Evolutionary conservation across 352 stramenopile genomes (phyloP), one percentile per base, ranked within the genome.

Genomic region (Globisporangium recalcitrans): DNA sequence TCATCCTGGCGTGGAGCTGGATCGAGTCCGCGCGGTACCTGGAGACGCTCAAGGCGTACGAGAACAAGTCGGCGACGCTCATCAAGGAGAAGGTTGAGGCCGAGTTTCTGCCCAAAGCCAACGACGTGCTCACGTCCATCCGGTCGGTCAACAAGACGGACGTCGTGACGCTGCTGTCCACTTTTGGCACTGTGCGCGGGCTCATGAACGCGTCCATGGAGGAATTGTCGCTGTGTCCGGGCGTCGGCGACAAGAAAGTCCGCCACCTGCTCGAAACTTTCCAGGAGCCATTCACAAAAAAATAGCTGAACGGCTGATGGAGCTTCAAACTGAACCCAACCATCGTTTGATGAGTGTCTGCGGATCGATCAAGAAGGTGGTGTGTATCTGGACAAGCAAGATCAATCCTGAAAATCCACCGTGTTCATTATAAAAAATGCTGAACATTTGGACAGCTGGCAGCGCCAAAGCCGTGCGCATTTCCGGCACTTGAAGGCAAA

Each of bases 141-240:
- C 80, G 86, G 19, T 95, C 88, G 26, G 81, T 98, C 14, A 98
- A 99, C 78, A 98, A 98, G 70, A 98, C 95, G 34, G 96, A 99
- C 78, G 85, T 97, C 7, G 69, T 90, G 6, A 97, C 93, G 34
- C 70, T 99, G 40, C 69, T 98, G 27, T 88, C 81, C 34, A 97
- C 96, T 32, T 99, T 99, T 72, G 82, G 86, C 26, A 91, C 81
- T 1, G 74, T 98, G 4, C 72, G 81, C 24, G 82, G 86, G 16
- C 70, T 98, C 13, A 92, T 94, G 73, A 82, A 85, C 48, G 95
- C 96, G 34, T 95, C 89, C 42, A 82, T 97, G 68, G 95, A 98
- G 56, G 92, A 98, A 67, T 71, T 99, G 36, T 87, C 87, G 60
- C 67, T 98, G 13, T 98, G 95, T 73, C 91, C 91, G 26, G 96